Base-by-base conservation (phyloP, 257 asterid genomes). In the Primulina eburnea region DNA sequence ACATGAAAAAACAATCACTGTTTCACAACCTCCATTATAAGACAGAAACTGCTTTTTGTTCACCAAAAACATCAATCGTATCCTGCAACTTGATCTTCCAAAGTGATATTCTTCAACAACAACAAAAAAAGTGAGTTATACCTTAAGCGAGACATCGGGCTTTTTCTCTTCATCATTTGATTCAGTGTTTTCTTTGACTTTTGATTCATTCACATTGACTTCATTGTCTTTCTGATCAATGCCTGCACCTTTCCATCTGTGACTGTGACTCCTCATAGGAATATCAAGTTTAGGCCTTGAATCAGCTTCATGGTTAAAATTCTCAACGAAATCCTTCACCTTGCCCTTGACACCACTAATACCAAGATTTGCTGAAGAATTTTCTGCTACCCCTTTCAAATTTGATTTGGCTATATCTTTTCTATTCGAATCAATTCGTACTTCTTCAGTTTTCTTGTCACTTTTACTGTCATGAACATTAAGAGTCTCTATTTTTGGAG, bases 321-420 rank as follows among this genome's bases (percentile, higher is more conserved):
- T 84, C 78, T 90, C 87, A 47, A 85, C 97, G 68, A 90, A 90
- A 37, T 89, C 91, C 64, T 78, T 85, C 28, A 93, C 92, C 80
- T 89, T 92, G 50, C 95, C 87, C 70, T 78, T 82, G 40, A 69
- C 84, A 79, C 83, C 76, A 72, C 60, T 71, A 77, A 70, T 83
- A 69, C 62, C 71, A 40, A 62, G 58, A 76, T 58, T 64, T 20
- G 58, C 75, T 63, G 74, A 79, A 28, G 87, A 66, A 52, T 20
- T 67, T 65, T 2, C 55, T 1, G 70, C 71, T 35, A 73, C 69
- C 60, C 65, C 73, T 71, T 66, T 74, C 52, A 29, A 68, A 70
- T 65, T 79, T 67, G 75, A 53, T 70, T 71, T 73, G n/a, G 65
- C 71, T 8, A 57, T 76, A 32, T 70, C 78, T 47, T 55, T 68